phyloP scores from a whole-genome alignment of 352 stramenopile genomes.

The Pythium biforme region DNA sequence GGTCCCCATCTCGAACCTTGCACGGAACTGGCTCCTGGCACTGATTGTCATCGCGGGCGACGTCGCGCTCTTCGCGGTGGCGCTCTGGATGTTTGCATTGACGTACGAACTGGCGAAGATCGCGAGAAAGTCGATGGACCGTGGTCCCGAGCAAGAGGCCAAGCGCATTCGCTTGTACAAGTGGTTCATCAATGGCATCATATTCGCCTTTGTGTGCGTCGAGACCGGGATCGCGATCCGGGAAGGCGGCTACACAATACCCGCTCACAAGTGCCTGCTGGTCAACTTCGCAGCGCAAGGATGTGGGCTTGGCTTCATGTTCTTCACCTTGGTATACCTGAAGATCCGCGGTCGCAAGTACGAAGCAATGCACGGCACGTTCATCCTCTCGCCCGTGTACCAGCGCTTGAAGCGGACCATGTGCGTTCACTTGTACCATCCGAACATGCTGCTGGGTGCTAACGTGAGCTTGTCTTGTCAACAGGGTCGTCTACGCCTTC shows the following conservation, averaged over 20 bases:
- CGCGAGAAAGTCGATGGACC: slow-evolving; percentile 21
- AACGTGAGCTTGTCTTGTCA: not conserved
- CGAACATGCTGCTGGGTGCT: not conserved
- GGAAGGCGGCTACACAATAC: slow-evolving; percentile 5
- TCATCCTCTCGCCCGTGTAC: slow-evolving; percentile 33
- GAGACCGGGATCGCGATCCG: not conserved
- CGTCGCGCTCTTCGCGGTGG: not conserved
- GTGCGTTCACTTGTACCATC: slow-evolving; percentile 1
- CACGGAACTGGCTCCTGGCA: not conserved
- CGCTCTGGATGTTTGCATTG: slow-evolving; percentile 17
- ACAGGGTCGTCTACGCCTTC: slow-evolving; percentile 26
- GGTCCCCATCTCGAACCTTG: not conserved
- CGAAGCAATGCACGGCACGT: slow-evolving; percentile 28
- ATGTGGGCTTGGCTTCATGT: slow-evolving; percentile 10
- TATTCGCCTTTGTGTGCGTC: not conserved
- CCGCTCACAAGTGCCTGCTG: not conserved
- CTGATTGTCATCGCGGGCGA: slow-evolving; percentile 7
- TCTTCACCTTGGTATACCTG: slow-evolving; percentile 6
- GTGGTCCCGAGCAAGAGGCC: not conserved
- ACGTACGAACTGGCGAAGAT: slow-evolving; percentile 17
- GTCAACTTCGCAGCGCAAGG: not conserved
- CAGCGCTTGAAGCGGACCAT: slow-evolving; percentile 30
- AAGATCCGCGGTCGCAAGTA: slow-evolving; percentile 23
- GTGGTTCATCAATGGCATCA: not conserved
- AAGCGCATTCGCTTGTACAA: slow-evolving; percentile 9